Evolutionary conservation across 768 basidiomycete species (phyloP), one percentile per base, ranked within the genome.

Genomic region (Boletus rufocinnamomeus): DNA sequence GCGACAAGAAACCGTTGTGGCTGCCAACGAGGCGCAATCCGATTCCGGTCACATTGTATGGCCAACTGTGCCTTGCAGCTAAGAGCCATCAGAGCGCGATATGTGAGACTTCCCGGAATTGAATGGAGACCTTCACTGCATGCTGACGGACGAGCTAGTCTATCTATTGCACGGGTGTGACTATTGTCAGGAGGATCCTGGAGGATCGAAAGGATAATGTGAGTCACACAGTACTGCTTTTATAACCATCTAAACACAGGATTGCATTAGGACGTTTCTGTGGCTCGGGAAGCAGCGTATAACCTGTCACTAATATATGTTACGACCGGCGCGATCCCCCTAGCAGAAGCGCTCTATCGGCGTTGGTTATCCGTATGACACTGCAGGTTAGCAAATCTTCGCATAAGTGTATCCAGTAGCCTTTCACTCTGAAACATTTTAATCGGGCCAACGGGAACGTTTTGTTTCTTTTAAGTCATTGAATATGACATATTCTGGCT

Each of bases 51-150:
- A 77, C 87, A 2, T 74, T 92, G 17, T 95, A 95, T 66, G 94
- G 92, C 0, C 89, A 91, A 66, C 82, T 93, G 47, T 88, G 90
- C 65, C 80, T 92, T 19, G 84, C 85, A 3, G 87, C 89, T 17
- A 90, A 86, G 74, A 93, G 91, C 65, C 95, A 89, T 71, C 93
- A 96, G 66, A 91, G 89, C 63, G 91, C 93, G 7, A 84, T 95
- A 50, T 95, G 95, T 96, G 63, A 65, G 92, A 78, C 2, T 30
- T n/a, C 50, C 14, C 11, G 10, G 10, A 28, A 38, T 4, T 8
- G 13, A 40, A 14, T 14, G 27, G 27, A n/a, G n/a, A 9, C 21
- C 7, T 19, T 28, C n/a, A 51, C 37, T 40, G 50, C 25, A 16
- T 51, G 27, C 38, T 52, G 19, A 52, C 6, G 10, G 27, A 52